Base-by-base conservation (phyloP, 2,329 filamentous ascomycete species). In the Fusarium secorum region DNA sequence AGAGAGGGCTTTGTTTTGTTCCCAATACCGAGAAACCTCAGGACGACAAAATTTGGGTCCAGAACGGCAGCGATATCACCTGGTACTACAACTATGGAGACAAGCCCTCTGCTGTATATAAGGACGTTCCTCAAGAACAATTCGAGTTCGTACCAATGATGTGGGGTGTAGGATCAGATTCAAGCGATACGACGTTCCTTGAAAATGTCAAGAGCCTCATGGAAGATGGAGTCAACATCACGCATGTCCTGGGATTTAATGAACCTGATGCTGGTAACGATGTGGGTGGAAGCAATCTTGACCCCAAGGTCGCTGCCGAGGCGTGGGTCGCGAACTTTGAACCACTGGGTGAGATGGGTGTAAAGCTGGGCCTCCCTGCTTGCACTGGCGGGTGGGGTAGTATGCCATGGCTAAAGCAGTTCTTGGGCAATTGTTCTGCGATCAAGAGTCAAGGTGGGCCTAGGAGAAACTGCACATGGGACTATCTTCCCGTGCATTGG, bases 11-110 rank as follows among this genome's bases (percentile, higher is more conserved):
- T 56, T 87, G 89, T 75, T 92, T 90, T 79, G 87, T 92, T 22
- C 85, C 88, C 11, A 87, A 89, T 64, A 69, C 81, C 9, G 77
- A 86, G 2, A 81, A 85, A 61, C 84, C 88, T 1, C 64, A 83
- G 20, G 93, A 95, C 80, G 88, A 93, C 81, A 78, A 84, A 49
- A 84, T 91, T 74, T 95, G 92, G 91, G 81, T 84, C 15, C 78
- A 83, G 45, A 56, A 82, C 10, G 84, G 83, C 39, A 88, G 86
- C 22, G 87, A 89, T 44, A 81, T 95, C 60, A 91, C 89, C 6
- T 96, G 93, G 93, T 96, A 96, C 84, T 96, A 95, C 86, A 95
- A 95, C 83, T 96, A 95, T 80, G 80, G 82, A 30, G 76, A 84
- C 24, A 77, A 79, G 7, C 91, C 92, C 3, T 88, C 89, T 1